Conservation (phyloP, 2,329 filamentous ascomycete genomes). For the Colletotrichum australisinense region DNA sequence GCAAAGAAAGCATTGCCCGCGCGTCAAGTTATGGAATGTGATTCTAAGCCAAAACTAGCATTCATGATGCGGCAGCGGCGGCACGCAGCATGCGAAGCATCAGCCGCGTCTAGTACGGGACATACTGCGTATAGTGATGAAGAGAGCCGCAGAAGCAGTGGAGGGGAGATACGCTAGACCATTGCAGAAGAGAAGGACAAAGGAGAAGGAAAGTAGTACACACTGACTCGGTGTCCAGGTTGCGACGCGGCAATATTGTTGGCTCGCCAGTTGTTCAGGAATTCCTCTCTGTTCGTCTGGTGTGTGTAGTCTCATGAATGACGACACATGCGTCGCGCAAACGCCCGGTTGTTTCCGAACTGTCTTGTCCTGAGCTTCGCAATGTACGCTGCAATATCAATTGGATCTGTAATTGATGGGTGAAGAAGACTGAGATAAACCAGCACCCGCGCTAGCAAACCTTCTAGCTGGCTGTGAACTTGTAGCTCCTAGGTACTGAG, state of each 20-base stretch:
- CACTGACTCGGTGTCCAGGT: neutral
- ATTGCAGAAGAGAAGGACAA: neutral
- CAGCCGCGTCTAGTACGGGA: neutral
- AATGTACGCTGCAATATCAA: neutral
- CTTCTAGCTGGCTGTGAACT: neutral
- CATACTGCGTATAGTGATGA: neutral
- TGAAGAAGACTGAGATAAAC: neutral
- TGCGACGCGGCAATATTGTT: neutral
- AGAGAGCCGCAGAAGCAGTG: neutral
- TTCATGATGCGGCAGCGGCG: neutral
- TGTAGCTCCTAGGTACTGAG: too few relatives aligned
- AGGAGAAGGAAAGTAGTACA: neutral
- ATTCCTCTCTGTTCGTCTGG: neutral
- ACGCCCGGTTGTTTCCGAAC: slow-evolving; percentile 9
- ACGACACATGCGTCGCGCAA: slow-evolving; percentile 20
- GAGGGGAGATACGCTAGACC: neutral
- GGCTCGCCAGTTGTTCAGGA: neutral
- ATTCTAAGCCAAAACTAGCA: neutral
- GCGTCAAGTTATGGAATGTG: neutral
- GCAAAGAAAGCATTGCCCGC: neutral
- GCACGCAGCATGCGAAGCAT: neutral
- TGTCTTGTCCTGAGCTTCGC: slow-evolving; percentile 10
- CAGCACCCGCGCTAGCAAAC: neutral
- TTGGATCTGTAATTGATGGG: neutral
- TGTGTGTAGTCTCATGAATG: slow-evolving; percentile 21